These are phyloP conservation scores for Ceratobasidium sp. DNA, from an alignment of 1,284 basidiomycete species.

Conservation along the genomic window DNA sequence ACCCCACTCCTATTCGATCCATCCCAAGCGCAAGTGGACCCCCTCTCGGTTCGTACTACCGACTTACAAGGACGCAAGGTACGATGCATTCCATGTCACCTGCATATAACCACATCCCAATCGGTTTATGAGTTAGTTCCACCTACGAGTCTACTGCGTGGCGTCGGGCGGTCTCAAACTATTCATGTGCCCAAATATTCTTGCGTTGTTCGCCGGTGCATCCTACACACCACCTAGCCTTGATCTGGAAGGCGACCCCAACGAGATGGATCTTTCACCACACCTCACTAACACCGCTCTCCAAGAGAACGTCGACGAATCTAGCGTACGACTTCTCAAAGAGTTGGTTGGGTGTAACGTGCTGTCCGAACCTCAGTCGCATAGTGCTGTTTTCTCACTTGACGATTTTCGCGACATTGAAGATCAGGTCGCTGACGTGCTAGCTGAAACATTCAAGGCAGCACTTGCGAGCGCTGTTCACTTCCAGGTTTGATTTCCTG, in stretches of 20 bases:
- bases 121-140: slow-evolving; percentile 72
- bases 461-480: slow-evolving; percentile 87
- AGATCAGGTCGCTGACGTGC: slow-evolving; percentile 72
- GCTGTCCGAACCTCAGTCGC: slow-evolving; percentile 58
- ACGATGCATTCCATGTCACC: slow-evolving; percentile 47
- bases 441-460: slow-evolving; percentile 88
- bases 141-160: slow-evolving; percentile 93
- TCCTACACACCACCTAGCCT: slow-evolving; percentile 68
- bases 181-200: slow-evolving; percentile 84
- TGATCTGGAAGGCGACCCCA: slow-evolving; percentile 50
- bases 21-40: slow-evolving; percentile 58
- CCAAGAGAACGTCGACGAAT: slow-evolving; percentile 70
- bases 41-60: slow-evolving; percentile 48
- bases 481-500: slow-evolving; percentile 74
- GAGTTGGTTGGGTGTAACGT: slow-evolving; percentile 79
- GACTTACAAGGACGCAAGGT: slow-evolving; percentile 76
- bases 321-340: slow-evolving; percentile 78
- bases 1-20: slow-evolving; percentile 85
- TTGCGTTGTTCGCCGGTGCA: slow-evolving; percentile 86
- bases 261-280: slow-evolving; percentile 71
- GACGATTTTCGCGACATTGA: slow-evolving; percentile 72
- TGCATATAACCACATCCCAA: slow-evolving; percentile 14
- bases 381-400: slow-evolving; percentile 57
- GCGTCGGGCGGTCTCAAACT: slow-evolving; percentile 83
- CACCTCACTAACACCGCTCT: slow-evolving; percentile 98